Percentiles rank a stretch among this genome's conserved stretches.
Evolutionary conservation across 2,329 filamentous ascomycete genomes (phyloP).

Genomic region (Purpureocillium lavendulum): DNA sequence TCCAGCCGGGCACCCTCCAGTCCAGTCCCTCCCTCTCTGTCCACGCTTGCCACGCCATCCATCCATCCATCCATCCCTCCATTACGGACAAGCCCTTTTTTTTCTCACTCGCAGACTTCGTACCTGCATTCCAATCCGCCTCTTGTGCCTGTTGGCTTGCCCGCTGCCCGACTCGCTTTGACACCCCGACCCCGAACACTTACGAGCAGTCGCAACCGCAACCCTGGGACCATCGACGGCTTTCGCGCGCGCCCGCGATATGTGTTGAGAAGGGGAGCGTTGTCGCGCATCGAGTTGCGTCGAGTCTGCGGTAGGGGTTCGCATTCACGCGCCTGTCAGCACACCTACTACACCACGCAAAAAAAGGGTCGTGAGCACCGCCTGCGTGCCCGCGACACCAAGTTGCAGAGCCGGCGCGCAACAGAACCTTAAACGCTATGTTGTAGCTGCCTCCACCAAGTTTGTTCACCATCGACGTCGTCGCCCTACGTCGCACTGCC

Average conservation of each 20-base stretch:
- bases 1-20: not conserved
- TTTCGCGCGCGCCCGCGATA: constrained; percentile 1
- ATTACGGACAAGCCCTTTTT: too few relatives aligned
- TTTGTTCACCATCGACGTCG: not conserved
- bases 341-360: too few relatives aligned
- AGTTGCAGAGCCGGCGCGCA: not conserved
- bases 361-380: too few relatives aligned
- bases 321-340: not conserved
- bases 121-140: not conserved
- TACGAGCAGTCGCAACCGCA: too few relatives aligned
- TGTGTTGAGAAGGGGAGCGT: constrained; percentile 1
- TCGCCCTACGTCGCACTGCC: not conserved
- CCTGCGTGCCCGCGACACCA: too few relatives aligned
- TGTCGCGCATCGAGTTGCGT: constrained; percentile 2
- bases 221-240: too few relatives aligned
- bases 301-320: constrained; percentile 1
- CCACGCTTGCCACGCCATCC: too few relatives aligned
- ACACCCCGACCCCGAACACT: too few relatives aligned
- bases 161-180: too few relatives aligned
- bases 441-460: constrained; percentile 1
- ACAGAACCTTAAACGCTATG: not conserved
- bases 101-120: too few relatives aligned
- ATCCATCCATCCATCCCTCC: too few relatives aligned
- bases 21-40: too few relatives aligned
- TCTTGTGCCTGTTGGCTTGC: not conserved